phyloP scores from a whole-genome alignment of 2,329 filamentous ascomycete genomes.

The Thermomyces lanuginosus region DNA sequence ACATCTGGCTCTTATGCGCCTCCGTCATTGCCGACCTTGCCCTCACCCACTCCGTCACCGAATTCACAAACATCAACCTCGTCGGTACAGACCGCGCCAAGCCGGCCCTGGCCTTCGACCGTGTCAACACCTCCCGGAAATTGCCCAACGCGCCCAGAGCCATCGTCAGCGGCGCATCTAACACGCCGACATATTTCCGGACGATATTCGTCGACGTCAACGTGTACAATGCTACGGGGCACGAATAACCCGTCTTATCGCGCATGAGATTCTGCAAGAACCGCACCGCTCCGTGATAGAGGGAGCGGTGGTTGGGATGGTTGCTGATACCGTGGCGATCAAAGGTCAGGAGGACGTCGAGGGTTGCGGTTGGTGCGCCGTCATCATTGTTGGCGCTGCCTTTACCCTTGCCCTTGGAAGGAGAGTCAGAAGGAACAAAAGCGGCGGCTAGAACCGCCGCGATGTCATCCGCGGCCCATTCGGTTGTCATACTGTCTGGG shows the following conservation, averaged over 20 bases:
- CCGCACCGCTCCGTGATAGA: slow-evolving; percentile 62
- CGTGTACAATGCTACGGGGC: slow-evolving; percentile 72
- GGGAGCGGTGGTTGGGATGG: slow-evolving; percentile 85
- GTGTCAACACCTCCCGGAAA: slow-evolving; percentile 13
- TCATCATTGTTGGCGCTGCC: slow-evolving; percentile 17
- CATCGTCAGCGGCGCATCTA: slow-evolving; percentile 62
- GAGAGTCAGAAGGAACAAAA: slow-evolving; percentile 51
- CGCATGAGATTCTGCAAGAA: slow-evolving; percentile 55
- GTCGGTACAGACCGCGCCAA: no score
- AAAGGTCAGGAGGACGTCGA: slow-evolving; percentile 82
- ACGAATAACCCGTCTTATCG: slow-evolving; percentile 45
- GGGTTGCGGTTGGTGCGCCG: slow-evolving; percentile 36
- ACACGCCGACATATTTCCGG: slow-evolving; percentile 65
- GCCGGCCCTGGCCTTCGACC: slow-evolving; percentile 35
- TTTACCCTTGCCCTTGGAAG: slow-evolving; percentile 25
- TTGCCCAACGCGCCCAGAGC: slow-evolving; percentile 34
- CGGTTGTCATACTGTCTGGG: slow-evolving; percentile 70
- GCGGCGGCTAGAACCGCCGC: slow-evolving; percentile 52
- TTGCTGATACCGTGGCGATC: slow-evolving; percentile 65
- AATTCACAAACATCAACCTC: slow-evolving; percentile 55
- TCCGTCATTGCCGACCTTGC: slow-evolving; percentile 77
- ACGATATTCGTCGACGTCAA: slow-evolving; percentile 54
- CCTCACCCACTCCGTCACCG: slow-evolving; percentile 44
- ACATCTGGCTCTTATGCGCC: slow-evolving; percentile 91
- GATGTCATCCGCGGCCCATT: slow-evolving; percentile 59